Base-by-base conservation (phyloP, 2,329 filamentous ascomycete species). In the Ophiostoma sp. region DNA sequence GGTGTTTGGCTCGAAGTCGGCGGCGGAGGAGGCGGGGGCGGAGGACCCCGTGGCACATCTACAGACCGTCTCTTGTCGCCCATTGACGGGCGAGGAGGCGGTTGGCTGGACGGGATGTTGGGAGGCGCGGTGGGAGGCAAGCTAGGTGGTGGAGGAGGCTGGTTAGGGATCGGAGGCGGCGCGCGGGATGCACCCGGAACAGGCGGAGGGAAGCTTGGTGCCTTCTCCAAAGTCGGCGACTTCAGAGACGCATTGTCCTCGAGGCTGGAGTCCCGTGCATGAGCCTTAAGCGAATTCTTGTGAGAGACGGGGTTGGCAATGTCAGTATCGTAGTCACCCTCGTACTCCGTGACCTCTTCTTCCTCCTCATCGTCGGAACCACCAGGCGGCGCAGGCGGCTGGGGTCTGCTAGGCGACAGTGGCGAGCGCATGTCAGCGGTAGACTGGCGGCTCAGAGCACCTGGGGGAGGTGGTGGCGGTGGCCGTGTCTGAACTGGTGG, bases 301-400 rank as follows among this genome's bases (percentile, higher is more conserved):
- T 97, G 94, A 72, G 93, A 93, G n/a, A 90, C 94, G 11, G 93
- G 92, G n/a, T 95, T 93, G 1, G 92, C 95, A 79, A 98, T 98
- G 80, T 98, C 96, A 7, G 96, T 98, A 78, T 98, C 96, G 80
- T 98, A 98, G 79, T 98, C 96, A 7, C 95, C 96, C 80, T 99
- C 96, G 79, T 98, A 98, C 79, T 98, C 95, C 0, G 94, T 97
- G 45, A 94, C 88, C 78, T 97, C 94, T 74, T 92, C 93, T 74
- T 92, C 91, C 33, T 90, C 91, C 17, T 91, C 91, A 42, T 90
- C 90, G 42, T 92, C 91, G 31, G 39, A 42, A 0, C 28, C 81
- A 11, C 82, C 82, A 75, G 86, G 79, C 11, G 48, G 57, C 9
- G 52, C 17, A 17, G 66, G 57, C 4, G 59, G 52, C 22, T 48